phyloP scores from a whole-genome alignment of 139 green algal species.

The Coelastrella sp. region DNA sequence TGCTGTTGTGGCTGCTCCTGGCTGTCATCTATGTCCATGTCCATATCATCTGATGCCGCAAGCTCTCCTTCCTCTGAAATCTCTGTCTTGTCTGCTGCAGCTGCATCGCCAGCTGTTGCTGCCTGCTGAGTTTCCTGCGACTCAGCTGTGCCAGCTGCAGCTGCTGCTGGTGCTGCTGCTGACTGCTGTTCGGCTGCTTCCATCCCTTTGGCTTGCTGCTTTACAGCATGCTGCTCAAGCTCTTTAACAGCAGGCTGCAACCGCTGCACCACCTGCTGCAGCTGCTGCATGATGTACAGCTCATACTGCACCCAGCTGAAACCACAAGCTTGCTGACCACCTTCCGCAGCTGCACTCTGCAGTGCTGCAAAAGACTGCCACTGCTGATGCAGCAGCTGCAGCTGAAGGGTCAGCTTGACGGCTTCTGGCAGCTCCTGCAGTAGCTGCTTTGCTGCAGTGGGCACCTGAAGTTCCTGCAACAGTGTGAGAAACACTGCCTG shows the following conservation, averaged over 20 bases:
- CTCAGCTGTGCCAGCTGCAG: background rate
- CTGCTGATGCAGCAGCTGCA: conserved; percentile 54
- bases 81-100: background rate
- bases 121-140: background rate
- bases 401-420: conserved; percentile 10
- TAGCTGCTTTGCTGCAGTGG: conserved; percentile 34
- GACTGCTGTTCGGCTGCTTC: background rate
- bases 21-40: background rate
- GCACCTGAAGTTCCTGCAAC: conserved; percentile 38
- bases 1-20: background rate
- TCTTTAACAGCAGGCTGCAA: conserved; percentile 43
- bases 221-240: background rate
- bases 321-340: background rate
- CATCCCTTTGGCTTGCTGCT: background rate
- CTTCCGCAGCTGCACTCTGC: conserved; percentile 54
- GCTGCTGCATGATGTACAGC: conserved; percentile 40
- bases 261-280: conserved; percentile 50
- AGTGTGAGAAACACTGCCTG: conserved; percentile 48
- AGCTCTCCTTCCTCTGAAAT: conserved; percentile 13
- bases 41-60: conserved; percentile 24
- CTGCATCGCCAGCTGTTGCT: background rate
- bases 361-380: conserved; percentile 53
- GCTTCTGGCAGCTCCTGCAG: conserved; percentile 27
- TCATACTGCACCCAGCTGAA: conserved; percentile 59
- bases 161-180: conserved; percentile 28